A percentile compares a stretch with the other conserved stretches of the same genome.
Conservation (phyloP, 2,329 filamentous ascomycete species). For the Fusarium decemcellulare region DNA sequence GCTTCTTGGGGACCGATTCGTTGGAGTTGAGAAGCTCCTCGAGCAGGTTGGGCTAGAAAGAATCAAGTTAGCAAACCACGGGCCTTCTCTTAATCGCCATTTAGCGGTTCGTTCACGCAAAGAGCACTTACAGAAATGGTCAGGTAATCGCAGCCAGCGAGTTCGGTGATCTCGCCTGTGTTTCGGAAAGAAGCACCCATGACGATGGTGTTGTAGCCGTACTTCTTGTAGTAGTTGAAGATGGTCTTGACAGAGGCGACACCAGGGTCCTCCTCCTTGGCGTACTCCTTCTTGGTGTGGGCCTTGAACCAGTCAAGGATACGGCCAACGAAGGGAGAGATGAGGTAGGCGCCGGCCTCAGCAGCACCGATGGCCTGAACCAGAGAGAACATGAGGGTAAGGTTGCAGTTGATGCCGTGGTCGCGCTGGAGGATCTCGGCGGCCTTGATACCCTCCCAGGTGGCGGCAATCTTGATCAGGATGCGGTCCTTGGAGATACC, state of each 20-base stretch:
- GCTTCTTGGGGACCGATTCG: constrained; percentile 90
- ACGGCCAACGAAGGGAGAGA: constrained; percentile 98
- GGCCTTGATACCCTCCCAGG: constrained; percentile 99
- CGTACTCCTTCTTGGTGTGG: constrained; percentile 92
- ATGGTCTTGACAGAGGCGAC: constrained; percentile 94
- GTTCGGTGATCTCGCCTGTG: constrained; percentile 95
- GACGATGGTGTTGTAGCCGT: constrained; percentile 97
- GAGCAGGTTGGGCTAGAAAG: constrained; percentile 83
- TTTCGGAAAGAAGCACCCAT: constrained; percentile 99
- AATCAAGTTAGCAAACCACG: constrained; percentile 31
- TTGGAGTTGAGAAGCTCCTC: constrained; percentile 93
- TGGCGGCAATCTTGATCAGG: constrained; percentile 99
- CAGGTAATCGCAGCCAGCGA: constrained; percentile 98
- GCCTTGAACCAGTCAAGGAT: constrained; percentile 99
- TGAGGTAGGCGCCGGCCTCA: constrained; percentile 96
- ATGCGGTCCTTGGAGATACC: constrained; percentile 95
- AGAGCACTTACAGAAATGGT: constrained; percentile 86
- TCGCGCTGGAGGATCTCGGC: constrained; percentile 96
- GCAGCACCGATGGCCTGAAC: constrained; percentile 96
- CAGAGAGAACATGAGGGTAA: constrained; percentile 98
- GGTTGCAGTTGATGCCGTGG: constrained; percentile 97
- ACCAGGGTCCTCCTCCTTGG: constrained; percentile 92
- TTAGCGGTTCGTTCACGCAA: not conserved
- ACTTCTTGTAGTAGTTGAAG: constrained; percentile 99
- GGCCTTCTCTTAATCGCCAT: not conserved